Percentiles rank a stretch among this genome's conserved stretches.
Evolutionary conservation across 2,329 filamentous ascomycete genomes (phyloP).

Genomic region (Aspergillus fructus): DNA sequence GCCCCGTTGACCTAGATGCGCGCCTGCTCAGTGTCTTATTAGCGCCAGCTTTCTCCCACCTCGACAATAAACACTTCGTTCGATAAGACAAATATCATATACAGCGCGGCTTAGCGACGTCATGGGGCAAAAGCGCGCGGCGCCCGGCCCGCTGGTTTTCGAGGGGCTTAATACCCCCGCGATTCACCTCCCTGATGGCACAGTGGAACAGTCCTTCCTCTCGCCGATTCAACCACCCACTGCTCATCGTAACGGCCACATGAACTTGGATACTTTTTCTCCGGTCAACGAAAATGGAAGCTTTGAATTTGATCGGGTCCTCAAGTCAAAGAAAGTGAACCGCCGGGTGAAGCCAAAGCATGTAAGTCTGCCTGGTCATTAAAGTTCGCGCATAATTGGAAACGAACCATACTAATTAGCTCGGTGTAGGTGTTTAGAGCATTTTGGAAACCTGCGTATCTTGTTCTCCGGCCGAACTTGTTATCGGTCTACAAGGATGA

Average conservation of each 20-base stretch:
- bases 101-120: background rate
- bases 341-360: constrained; percentile 94
- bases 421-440: constrained; percentile 48
- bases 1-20: constrained; percentile 10
- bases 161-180: constrained; percentile 27
- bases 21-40: constrained; percentile 5
- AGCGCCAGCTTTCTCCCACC: background rate
- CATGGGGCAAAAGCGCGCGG: constrained; percentile 26
- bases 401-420: constrained; percentile 17
- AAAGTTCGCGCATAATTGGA: background rate
- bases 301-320: constrained; percentile 91
- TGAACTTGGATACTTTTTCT: constrained; percentile 67
- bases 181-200: constrained; percentile 29
- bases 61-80: background rate
- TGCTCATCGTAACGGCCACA: constrained; percentile 44
- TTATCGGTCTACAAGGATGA: constrained; percentile 92
- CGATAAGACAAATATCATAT: background rate
- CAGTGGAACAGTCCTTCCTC: constrained; percentile 23
- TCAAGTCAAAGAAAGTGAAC: constrained; percentile 82
- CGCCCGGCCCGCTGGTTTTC: constrained; percentile 20
- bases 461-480: constrained; percentile 86
- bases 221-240: constrained; percentile 20
- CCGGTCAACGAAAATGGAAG: constrained; percentile 93
- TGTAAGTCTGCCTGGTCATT: constrained; percentile 49
- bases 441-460: constrained; percentile 86